Conservation (phyloP, 768 basidiomycete species). For the Tricholoma saponaceum region DNA sequence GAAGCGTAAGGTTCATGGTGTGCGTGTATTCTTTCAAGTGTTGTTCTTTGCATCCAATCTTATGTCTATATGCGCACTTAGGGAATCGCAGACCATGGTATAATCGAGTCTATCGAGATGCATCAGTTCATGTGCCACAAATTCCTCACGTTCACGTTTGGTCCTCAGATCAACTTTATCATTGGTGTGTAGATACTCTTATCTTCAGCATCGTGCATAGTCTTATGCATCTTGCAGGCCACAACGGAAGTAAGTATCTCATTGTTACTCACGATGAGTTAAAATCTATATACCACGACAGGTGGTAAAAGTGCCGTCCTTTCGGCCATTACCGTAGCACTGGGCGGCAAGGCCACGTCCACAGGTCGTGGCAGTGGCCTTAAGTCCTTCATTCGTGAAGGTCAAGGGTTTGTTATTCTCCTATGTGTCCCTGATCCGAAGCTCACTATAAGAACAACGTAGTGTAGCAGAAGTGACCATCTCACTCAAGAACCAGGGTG, state of each 20-base stretch:
- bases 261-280: neutral
- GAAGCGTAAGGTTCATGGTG: slow-evolving; percentile 42
- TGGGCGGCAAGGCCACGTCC: slow-evolving; percentile 89
- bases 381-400: slow-evolving; percentile 83
- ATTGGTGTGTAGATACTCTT: slow-evolving; percentile 53
- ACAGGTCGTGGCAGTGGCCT: slow-evolving; percentile 87
- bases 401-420: slow-evolving; percentile 56
- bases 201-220: neutral
- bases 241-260: slow-evolving; percentile 72
- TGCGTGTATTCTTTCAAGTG: slow-evolving; percentile 22
- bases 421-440: neutral
- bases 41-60: slow-evolving; percentile 1
- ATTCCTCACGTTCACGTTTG: slow-evolving; percentile 78
- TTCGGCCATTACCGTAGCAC: slow-evolving; percentile 87
- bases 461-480: slow-evolving; percentile 77
- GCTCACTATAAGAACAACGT: slow-evolving; percentile 1
- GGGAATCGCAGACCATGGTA: slow-evolving; percentile 82
- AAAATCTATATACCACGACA: slow-evolving; percentile 21
- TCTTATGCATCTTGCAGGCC: slow-evolving; percentile 42
- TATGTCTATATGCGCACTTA: slow-evolving; percentile 24
- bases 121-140: slow-evolving; percentile 97
- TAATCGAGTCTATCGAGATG: slow-evolving; percentile 84
- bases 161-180: slow-evolving; percentile 95
- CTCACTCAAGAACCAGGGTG: slow-evolving; percentile 83
- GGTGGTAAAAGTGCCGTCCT: slow-evolving; percentile 95